Evolutionary conservation across 495 filamentous ascomycete genomes (phyloP), one percentile per base, ranked within the genome.

Genomic region (Chaetomidium leptoderma): DNA sequence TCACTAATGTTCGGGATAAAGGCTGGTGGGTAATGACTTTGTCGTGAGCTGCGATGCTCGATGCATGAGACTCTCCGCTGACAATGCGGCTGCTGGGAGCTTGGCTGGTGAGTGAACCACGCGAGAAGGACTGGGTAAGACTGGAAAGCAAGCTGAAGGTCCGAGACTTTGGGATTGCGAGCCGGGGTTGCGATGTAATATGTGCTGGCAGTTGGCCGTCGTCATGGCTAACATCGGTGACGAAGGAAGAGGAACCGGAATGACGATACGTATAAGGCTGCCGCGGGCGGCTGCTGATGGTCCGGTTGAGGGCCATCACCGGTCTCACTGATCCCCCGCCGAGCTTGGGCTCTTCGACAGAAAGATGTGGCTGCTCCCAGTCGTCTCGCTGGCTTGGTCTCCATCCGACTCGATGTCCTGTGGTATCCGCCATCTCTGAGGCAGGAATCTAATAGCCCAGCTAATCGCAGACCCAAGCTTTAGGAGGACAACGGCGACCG

Each of bases 121-220:
- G 72, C 0, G 74, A 77, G 10, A 78, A 55, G 3, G 76, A 72
- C 1, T 70, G 55, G 0, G 69, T 70, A 13, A 78, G 44, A 42
- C 55, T 73, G 8, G 72, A 74, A 6, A 80, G 52, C 2, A 74
- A 68, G n/a, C 53, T 66, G 26, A 73, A 58, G 0, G 76, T 76
- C 33, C 70, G 64, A 7, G 75, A 74, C 46, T 65, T 73, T 0
- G 71, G 52, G 3, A 78, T 56, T 0, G 35, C 37, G 24, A 44
- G 37, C 24, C 17, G 43, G 40, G 26, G 56, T 0, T 53, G 55
- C 9, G 54, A 14, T 35, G 63, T 63, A 58, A 21, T 39, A 33
- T 32, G 37, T 45, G 53, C 36, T 32, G 11, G n/a, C 14, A 4
- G 0, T 0, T 42, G 47, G 35, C 66, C 69, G 51, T 72, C 64